A percentile compares a stretch with the other conserved stretches of the same genome.
Evolutionary conservation across 2,329 filamentous ascomycete species (phyloP).

Genomic region (Microcyclospora pomicola): DNA sequence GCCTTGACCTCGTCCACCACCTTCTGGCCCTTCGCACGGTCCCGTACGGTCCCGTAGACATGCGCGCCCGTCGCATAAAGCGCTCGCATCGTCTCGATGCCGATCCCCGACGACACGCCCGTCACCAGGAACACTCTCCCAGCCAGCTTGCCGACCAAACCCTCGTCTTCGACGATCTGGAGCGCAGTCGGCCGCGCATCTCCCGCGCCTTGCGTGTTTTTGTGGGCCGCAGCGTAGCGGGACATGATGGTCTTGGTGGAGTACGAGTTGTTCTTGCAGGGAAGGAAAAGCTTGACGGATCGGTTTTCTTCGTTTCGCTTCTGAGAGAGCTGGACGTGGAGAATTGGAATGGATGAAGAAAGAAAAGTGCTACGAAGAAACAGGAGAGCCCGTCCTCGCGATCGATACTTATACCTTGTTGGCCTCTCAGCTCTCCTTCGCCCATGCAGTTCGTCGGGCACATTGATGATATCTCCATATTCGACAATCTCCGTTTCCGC

Average conservation of each 20-base stretch:
- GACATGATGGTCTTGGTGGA: neutral
- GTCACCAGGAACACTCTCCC: slow-evolving; percentile 30
- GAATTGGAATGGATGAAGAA: too few relatives aligned
- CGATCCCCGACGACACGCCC: slow-evolving; percentile 29
- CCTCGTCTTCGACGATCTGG: slow-evolving; percentile 12
- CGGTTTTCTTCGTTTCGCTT: too few relatives aligned
- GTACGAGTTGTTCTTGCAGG: too few relatives aligned
- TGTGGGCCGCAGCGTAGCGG: slow-evolving; percentile 5
- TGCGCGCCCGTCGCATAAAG: slow-evolving; percentile 31
- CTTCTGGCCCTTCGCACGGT: slow-evolving; percentile 25
- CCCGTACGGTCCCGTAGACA: slow-evolving; percentile 29
- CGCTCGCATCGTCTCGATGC: slow-evolving; percentile 30
- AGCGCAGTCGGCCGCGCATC: slow-evolving; percentile 10
- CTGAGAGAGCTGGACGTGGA: too few relatives aligned
- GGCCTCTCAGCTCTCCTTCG: too few relatives aligned
- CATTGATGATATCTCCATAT: too few relatives aligned
- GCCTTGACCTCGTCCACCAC: slow-evolving; percentile 20
- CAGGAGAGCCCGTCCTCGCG: too few relatives aligned
- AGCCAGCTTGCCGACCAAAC: slow-evolving; percentile 18
- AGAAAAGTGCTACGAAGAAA: too few relatives aligned
- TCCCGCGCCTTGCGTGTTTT: slow-evolving; percentile 5
- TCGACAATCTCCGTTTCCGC: too few relatives aligned
- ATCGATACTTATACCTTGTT: too few relatives aligned
- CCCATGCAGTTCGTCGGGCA: too few relatives aligned
- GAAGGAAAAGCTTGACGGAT: too few relatives aligned